A percentile compares a stretch with the other conserved stretches of the same genome.
Evolutionary conservation across 345 rosid species (phyloP).

Genomic region (Populus ilicifolia): DNA sequence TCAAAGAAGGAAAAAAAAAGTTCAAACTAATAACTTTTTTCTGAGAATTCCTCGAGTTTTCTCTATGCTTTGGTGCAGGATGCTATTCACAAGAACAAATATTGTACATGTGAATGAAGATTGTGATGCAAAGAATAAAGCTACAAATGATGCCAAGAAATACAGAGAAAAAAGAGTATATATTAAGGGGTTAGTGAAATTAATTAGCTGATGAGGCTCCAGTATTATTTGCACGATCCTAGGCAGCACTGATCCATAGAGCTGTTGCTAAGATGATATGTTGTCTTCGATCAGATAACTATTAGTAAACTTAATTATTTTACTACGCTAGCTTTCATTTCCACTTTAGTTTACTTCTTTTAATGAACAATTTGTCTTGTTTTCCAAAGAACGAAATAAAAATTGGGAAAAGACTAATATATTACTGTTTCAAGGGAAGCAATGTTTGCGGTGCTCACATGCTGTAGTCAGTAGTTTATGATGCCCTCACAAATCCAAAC

Average conservation of each 20-base stretch:
- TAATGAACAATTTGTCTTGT: not conserved
- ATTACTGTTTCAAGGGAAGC: constrained; percentile 3
- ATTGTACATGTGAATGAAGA: not conserved
- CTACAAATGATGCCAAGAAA: not conserved
- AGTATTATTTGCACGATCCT: constrained; percentile 36
- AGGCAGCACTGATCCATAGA: constrained; percentile 44
- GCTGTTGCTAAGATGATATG: not conserved
- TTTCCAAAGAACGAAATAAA: constrained; percentile 1
- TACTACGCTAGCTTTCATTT: not conserved
- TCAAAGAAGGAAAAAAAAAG: not conserved
- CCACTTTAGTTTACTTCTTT: constrained; percentile 9
- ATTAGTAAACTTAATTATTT: not conserved
- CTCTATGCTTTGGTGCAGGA: not conserved
- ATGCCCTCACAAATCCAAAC: not conserved
- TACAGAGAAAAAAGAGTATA: not conserved
- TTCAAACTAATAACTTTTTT: not conserved
- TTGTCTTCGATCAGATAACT: not conserved
- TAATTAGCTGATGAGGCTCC: not conserved
- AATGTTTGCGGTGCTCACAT: constrained; percentile 27
- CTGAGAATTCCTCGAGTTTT: not conserved
- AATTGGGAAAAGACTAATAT: not conserved
- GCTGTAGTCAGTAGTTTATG: constrained; percentile 8
- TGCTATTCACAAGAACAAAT: not conserved
- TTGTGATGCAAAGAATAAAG: not conserved
- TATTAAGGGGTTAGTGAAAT: not conserved